Conservation (phyloP, 139 green algal genomes). For the Chlorella sp. region DNA sequence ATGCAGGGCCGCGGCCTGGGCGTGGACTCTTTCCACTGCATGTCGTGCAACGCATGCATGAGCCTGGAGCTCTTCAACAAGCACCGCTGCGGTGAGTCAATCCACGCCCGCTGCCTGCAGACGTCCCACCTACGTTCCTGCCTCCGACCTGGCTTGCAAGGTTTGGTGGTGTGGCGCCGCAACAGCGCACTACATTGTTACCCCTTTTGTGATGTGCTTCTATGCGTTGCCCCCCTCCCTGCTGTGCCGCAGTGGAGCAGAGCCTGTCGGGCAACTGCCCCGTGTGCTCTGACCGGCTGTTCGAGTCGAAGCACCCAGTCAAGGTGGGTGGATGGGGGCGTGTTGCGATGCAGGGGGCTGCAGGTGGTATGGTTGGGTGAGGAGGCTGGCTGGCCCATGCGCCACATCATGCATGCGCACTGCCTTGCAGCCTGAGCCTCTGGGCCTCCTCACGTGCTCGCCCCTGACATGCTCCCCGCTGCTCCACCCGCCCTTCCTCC, state of each 20-base stretch:
- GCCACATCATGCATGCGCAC: background rate
- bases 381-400: no score
- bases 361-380: background rate
- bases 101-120: no score
- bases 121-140: no score
- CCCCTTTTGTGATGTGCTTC: no score
- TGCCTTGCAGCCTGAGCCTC: background rate
- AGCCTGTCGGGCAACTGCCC: slow-evolving; percentile 89
- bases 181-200: no score
- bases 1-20: slow-evolving; percentile 74
- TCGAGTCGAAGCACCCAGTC: slow-evolving; percentile 84
- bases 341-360: background rate
- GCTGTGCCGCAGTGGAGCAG: slow-evolving; percentile 55
- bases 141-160: no score
- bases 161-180: no score
- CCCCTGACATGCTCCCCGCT: background rate
- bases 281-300: slow-evolving; percentile 96
- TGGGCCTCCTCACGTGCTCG: background rate
- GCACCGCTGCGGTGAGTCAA: slow-evolving; percentile 80
- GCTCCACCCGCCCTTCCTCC: background rate
- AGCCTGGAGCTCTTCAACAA: slow-evolving; percentile 80
- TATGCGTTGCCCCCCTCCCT: no score
- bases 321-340: slow-evolving; percentile 50
- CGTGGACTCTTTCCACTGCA: slow-evolving; percentile 98
- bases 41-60: slow-evolving; percentile 99